phyloP scores from a whole-genome alignment of 1,284 basidiomycete species.

The Puccinia novopanici region DNA sequence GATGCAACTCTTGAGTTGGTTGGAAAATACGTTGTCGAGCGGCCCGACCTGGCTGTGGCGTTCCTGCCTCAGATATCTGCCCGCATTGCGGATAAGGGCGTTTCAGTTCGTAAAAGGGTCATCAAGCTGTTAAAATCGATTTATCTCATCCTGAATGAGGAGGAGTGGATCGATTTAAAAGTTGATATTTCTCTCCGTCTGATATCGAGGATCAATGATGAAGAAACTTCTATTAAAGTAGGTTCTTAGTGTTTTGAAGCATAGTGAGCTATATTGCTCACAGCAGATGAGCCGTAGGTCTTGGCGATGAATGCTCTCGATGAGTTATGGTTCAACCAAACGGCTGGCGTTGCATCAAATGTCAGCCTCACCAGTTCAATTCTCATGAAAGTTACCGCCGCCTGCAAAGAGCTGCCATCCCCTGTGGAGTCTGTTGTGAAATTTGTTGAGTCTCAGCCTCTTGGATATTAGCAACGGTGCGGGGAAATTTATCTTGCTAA shows the following conservation, averaged over 20 bases:
- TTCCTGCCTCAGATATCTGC: slow-evolving; percentile 84
- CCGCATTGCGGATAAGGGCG: slow-evolving; percentile 85
- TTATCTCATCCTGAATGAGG: slow-evolving; percentile 68
- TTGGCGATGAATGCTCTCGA: slow-evolving; percentile 82
- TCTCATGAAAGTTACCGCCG: slow-evolving; percentile 37
- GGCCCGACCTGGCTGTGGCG: slow-evolving; percentile 76
- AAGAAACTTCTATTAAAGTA: slow-evolving; percentile 84
- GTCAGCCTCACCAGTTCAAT: slow-evolving; percentile 26
- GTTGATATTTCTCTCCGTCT: slow-evolving; percentile 80
- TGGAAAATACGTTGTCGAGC: slow-evolving; percentile 88
- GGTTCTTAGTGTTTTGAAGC: slow-evolving; percentile 29
- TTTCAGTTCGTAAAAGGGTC: slow-evolving; percentile 88
- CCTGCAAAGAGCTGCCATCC: slow-evolving; percentile 36
- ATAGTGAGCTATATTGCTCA: background rate
- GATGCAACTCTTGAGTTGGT: slow-evolving; percentile 94
- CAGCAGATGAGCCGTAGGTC: slow-evolving; percentile 63
- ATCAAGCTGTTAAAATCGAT: slow-evolving; percentile 86
- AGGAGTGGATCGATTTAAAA: slow-evolving; percentile 64
- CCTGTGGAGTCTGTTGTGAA: slow-evolving; percentile 48
- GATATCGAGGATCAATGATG: slow-evolving; percentile 81
- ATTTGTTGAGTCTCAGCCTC: slow-evolving; percentile 35
- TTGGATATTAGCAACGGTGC: background rate
- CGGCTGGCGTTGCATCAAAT: background rate
- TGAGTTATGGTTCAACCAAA: slow-evolving; percentile 75
- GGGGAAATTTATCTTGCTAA: background rate